A percentile compares a stretch with the other conserved stretches of the same genome.
Evolutionary conservation across 2,329 filamentous ascomycete species (phyloP).

Genomic region (Pseudopyricularia cyperi): DNA sequence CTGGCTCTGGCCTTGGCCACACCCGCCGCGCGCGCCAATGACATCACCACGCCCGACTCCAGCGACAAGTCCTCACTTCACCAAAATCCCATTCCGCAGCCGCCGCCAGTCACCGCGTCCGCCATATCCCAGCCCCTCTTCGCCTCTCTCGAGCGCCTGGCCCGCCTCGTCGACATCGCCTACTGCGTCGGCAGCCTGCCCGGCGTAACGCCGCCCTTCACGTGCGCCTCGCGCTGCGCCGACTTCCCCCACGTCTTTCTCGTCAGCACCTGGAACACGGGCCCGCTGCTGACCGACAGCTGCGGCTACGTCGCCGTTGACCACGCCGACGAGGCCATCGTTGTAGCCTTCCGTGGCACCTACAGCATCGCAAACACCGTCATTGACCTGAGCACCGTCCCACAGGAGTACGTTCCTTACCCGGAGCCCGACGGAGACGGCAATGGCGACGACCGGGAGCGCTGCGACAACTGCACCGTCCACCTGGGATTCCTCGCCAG

Average conservation of each 20-base stretch:
- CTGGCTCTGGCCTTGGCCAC: neutral
- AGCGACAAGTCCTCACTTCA: neutral
- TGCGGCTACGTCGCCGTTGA: constrained; percentile 93
- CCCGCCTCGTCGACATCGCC: constrained; percentile 85
- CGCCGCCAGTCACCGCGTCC: neutral
- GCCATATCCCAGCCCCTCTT: constrained; percentile 53
- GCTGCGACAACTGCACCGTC: constrained; percentile 79
- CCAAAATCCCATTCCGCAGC: neutral
- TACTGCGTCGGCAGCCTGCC: constrained; percentile 76
- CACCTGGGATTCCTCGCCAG: constrained; percentile 81
- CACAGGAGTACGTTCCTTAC: constrained; percentile 85
- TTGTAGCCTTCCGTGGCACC: constrained; percentile 86
- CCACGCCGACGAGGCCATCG: constrained; percentile 44
- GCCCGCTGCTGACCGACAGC: constrained; percentile 72
- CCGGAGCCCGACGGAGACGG: constrained; percentile 39
- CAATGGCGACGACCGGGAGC: constrained; percentile 23
- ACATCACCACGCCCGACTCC: neutral
- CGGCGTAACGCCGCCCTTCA: constrained; percentile 72
- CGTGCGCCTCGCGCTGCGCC: constrained; percentile 69
- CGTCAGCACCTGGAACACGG: constrained; percentile 81
- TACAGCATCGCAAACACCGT: constrained; percentile 90
- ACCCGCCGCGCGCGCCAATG: neutral
- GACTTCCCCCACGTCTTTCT: constrained; percentile 75
- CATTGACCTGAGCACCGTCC: constrained; percentile 75
- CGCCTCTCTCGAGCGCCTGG: constrained; percentile 68